Evolutionary conservation across 345 rosid species (phyloP).

Genomic region (Salix suchowensis): DNA sequence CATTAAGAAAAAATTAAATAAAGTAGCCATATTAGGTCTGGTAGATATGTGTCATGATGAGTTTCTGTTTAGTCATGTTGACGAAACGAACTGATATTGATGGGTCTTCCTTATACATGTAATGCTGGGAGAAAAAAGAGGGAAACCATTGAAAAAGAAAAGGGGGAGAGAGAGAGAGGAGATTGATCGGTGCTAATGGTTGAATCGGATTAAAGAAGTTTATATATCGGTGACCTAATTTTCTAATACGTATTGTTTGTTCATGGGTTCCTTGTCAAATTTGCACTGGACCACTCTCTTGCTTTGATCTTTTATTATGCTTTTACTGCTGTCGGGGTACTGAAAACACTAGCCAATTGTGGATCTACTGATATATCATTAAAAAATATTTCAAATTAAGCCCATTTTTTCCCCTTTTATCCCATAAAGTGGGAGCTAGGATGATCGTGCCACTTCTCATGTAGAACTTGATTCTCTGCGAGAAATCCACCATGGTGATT

Average conservation of each 20-base stretch:
- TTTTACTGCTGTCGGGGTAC: not conserved
- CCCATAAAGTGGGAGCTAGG: not conserved
- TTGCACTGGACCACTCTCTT: not conserved
- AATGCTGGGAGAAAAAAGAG: not conserved
- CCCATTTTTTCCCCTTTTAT: not conserved
- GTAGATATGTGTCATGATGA: constrained; percentile 5
- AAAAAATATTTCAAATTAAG: not conserved
- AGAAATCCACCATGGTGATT: not conserved
- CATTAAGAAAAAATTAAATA: constrained; percentile 5
- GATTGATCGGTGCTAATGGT: constrained; percentile 7
- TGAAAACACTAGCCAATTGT: not conserved
- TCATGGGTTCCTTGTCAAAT: constrained; percentile 20
- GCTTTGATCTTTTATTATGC: not conserved
- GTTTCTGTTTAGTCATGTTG: constrained; percentile 8
- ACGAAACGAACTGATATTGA: not conserved
- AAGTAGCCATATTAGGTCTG: not conserved
- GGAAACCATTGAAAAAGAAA: not conserved
- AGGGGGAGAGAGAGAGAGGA: not conserved
- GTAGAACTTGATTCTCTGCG: too few relatives aligned
- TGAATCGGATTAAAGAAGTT: constrained; percentile 5
- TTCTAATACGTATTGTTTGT: constrained; percentile 1
- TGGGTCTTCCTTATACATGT: not conserved
- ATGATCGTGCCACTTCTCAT: not conserved
- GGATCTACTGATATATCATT: not conserved
- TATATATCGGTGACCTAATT: constrained; percentile 25